These are phyloP conservation scores for Garcileccinum viscosum DNA, from an alignment of 1,284 basidiomycete species.

Conservation along the genomic window DNA sequence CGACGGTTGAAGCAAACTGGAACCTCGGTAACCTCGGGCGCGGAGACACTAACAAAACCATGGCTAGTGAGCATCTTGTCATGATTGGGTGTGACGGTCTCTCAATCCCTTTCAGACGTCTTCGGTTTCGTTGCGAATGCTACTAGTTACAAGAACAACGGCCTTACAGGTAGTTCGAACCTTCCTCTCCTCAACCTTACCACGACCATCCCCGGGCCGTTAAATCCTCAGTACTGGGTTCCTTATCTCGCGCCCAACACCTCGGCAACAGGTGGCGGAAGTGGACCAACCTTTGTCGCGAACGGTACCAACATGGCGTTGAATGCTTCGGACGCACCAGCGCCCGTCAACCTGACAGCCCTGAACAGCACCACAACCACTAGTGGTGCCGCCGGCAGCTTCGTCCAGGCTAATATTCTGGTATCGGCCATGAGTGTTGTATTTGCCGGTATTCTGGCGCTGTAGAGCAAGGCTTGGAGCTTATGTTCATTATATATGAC, in stretches of 20 bases:
- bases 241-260: slow-evolving; percentile 52
- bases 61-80: slow-evolving; percentile 27
- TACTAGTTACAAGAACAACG: slow-evolving; percentile 44
- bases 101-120: slow-evolving; percentile 48
- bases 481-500: slow-evolving; percentile 3
- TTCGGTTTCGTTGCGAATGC: slow-evolving; percentile 49
- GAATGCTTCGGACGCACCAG: slow-evolving; percentile 39
- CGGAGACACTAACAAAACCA: slow-evolving; percentile 53
- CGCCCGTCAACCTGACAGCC: slow-evolving; percentile 51
- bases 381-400: slow-evolving; percentile 18
- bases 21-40: slow-evolving; percentile 63
- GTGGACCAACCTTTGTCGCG: slow-evolving; percentile 45
- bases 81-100: not conserved
- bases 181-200: slow-evolving; percentile 42
- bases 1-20: slow-evolving; percentile 73
- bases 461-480: slow-evolving; percentile 15
- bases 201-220: slow-evolving; percentile 36
- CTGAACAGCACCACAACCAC: slow-evolving; percentile 1
- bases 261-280: slow-evolving; percentile 45
- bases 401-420: slow-evolving; percentile 9
- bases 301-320: slow-evolving; percentile 41
- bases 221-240: slow-evolving; percentile 44
- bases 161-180: slow-evolving; percentile 22
- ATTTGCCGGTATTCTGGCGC: slow-evolving; percentile 19
- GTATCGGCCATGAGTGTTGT: slow-evolving; percentile 16